phyloP scores from a whole-genome alignment of 352 stramenopile genomes.

The Blastocystis sp. region DNA sequence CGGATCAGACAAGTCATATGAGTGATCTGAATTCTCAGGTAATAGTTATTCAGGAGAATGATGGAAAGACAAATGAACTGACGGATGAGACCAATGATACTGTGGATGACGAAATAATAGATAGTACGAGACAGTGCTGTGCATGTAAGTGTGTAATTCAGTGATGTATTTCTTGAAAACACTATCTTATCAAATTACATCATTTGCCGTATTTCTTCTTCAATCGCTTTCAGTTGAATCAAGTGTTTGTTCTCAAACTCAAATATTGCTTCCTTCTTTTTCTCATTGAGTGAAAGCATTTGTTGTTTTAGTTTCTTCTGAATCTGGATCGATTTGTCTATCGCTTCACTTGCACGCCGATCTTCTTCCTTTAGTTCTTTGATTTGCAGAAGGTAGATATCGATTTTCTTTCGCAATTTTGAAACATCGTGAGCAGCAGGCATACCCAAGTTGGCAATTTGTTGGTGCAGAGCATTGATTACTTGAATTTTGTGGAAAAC shows the following conservation, averaged over 20 bases:
- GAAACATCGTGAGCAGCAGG: constrained; percentile 4
- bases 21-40: too few species aligned
- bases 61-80: not conserved
- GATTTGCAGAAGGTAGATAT: not conserved
- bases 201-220: constrained; percentile 36
- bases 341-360: not conserved
- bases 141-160: too few species aligned
- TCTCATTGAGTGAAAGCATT: not conserved
- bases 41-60: too few species aligned
- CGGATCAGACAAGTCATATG: too few species aligned
- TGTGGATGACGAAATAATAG: not conserved
- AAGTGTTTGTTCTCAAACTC: constrained; percentile 42
- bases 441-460: constrained; percentile 5
- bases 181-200: not conserved
- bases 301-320: constrained; percentile 12
- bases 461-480: not conserved
- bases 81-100: not conserved
- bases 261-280: not conserved
- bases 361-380: not conserved
- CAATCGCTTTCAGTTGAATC: constrained; percentile 13
- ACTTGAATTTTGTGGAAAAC: not conserved
- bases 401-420: not conserved
- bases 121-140: not conserved
- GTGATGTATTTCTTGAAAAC: not conserved
- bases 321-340: not conserved